Evolutionary conservation across 768 basidiomycete genomes (phyloP), one percentile per base, ranked within the genome.

Genomic region (Termitomyces sp.): DNA sequence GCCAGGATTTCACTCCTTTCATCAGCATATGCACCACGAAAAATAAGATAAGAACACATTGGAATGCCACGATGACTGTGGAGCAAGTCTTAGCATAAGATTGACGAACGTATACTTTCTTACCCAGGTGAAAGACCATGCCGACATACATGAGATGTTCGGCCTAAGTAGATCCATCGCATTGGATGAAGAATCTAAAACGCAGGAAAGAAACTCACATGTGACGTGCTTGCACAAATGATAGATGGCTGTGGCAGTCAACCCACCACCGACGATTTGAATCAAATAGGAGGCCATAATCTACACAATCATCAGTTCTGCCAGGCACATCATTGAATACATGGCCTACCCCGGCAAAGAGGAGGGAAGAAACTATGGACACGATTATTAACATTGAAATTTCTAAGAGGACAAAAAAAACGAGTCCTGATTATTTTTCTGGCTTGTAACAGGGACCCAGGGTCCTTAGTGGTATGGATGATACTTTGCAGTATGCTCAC

Each of bases 81-180:
- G 16, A 31, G 14, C 14, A 37, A 16, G 16, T 16, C 35, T 37
- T 4, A 37, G 16, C 29, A 9, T 10, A 51, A 23, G 6, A 23
- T 16, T 27, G 35, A 51, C 10, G 16, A 40, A 21, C 23, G 7
- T n/a, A 17, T 19, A 38, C 19, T 3, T 34, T n/a, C 16, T 41
- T 42, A 52, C 51, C 38, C 7, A 42, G 5, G 7, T 52, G 51
- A n/a, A 41, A 42, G 11, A 42, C 40, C 4, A 40, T 52, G 38
- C 51, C 51, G 19, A 52, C 40, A 52, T 38, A 52, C 40, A 52
- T 52, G n/a, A 52, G 51, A 42, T 52, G 40, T 17, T 42, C 51
- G 21, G 10, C 16, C 51, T 52, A 21, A 8, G 40, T 25, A 23
- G 4, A 43, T 21, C 5, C 35, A 37, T 37, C 35, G 35, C 35